A percentile compares a stretch with the other conserved stretches of the same genome.
These are phyloP conservation scores for Fusarium nurragi DNA, from an alignment of 2,329 filamentous ascomycete species.

Conservation along the genomic window DNA sequence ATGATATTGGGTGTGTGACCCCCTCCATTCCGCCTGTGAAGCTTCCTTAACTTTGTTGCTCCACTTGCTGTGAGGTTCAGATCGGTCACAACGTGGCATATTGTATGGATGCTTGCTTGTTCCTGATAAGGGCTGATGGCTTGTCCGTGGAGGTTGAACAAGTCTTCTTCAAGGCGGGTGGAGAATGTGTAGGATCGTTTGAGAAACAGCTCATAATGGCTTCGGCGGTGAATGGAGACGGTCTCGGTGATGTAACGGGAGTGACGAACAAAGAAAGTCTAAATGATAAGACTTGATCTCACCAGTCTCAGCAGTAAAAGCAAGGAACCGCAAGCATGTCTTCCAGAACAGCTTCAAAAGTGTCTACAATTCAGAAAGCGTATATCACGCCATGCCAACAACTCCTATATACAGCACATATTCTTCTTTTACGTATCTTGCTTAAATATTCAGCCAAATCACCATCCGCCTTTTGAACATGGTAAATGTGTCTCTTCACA, in stretches of 20 bases:
- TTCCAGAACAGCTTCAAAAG: neutral
- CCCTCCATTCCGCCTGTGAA: conserved; percentile 1
- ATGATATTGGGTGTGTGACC: conserved; percentile 12
- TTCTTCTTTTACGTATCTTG: conserved; percentile 4
- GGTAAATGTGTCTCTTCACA: neutral
- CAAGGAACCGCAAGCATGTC: neutral
- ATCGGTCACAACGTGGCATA: conserved; percentile 4
- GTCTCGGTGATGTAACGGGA: neutral
- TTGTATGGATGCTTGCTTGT: neutral
- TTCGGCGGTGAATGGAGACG: conserved; percentile 18
- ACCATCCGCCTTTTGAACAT: conserved; percentile 29
- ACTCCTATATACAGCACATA: conserved; percentile 15
- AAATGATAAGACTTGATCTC: neutral
- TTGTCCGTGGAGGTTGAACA: neutral
- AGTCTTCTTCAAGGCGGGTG: conserved; percentile 9
- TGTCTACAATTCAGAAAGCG: conserved; percentile 1
- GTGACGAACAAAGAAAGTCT: neutral
- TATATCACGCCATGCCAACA: conserved; percentile 22
- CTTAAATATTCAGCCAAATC: conserved; percentile 3
- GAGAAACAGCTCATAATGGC: conserved; percentile 34
- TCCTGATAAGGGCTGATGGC: neutral
- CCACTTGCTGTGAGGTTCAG: conserved; percentile 9
- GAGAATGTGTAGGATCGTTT: conserved; percentile 24
- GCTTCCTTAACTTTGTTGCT: neutral
- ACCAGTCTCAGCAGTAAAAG: neutral